Evolutionary conservation across 208 protist genomes (phyloP).

Genomic region (Crithidia fasciculata): DNA sequence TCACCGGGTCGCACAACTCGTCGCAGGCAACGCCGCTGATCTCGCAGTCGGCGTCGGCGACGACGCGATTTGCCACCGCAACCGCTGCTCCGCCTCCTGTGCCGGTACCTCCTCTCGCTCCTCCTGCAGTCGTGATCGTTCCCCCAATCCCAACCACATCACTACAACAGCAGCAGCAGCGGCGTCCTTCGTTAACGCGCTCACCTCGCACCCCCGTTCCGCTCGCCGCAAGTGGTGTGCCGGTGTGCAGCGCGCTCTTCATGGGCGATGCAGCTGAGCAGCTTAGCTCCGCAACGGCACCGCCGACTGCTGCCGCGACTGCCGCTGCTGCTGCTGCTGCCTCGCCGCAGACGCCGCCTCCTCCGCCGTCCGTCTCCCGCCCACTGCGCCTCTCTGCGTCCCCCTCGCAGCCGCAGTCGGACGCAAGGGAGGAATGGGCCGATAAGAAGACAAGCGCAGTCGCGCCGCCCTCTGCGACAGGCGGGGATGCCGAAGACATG

Average conservation of each 20-base stretch:
- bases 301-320: not conserved
- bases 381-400: slow-evolving; percentile 45
- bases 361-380: slow-evolving; percentile 37
- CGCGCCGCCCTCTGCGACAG: too few species aligned
- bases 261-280: slow-evolving; percentile 7
- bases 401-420: slow-evolving; percentile 28
- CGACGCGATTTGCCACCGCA: not conserved
- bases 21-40: slow-evolving; percentile 10
- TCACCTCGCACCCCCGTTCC: slow-evolving; percentile 6
- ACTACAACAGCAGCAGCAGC: not conserved
- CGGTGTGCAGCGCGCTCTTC: slow-evolving; percentile 13
- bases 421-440: slow-evolving; percentile 7
- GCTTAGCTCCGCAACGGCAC: not conserved
- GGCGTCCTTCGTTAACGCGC: not conserved
- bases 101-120: not conserved
- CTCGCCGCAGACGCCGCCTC: slow-evolving; percentile 16
- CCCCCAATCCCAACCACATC: too few species aligned
- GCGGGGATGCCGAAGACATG: not conserved
- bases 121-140: not conserved
- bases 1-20: slow-evolving; percentile 1
- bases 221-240: not conserved
- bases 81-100: not conserved
- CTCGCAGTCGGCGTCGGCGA: not conserved
- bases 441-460: not conserved
- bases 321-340: not conserved